These are phyloP conservation scores for Xylaria sp. DNA, from an alignment of 495 filamentous ascomycete species.

Conservation along the genomic window DNA sequence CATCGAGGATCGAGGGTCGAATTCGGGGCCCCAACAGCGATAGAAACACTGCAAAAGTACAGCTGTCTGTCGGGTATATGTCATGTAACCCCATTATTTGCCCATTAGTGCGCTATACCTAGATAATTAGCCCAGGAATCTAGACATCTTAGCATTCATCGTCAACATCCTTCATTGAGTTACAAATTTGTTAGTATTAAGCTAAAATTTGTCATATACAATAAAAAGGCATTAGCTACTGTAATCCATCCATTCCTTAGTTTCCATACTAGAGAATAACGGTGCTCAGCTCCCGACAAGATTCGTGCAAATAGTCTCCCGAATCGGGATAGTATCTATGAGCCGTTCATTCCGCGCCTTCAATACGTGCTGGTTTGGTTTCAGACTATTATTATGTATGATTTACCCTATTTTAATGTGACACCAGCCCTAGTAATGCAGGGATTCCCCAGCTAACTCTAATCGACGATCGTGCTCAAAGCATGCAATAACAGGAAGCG, in stretches of 20 bases:
- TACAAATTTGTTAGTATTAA: background rate
- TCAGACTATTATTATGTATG: background rate
- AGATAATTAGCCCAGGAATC: background rate
- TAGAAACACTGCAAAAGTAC: background rate
- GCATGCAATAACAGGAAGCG: background rate
- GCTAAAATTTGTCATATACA: background rate
- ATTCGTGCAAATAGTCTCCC: background rate
- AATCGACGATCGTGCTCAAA: background rate
- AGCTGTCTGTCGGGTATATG: background rate
- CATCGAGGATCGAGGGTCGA: conserved; percentile 10
- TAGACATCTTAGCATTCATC: background rate
- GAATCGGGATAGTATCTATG: background rate
- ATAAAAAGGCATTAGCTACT: background rate
- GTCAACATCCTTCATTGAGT: background rate
- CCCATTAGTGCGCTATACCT: background rate
- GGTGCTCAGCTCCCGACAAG: conserved; percentile 4
- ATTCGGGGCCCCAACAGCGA: background rate
- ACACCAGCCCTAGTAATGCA: background rate
- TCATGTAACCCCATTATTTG: conserved; percentile 5
- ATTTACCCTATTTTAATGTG: background rate
- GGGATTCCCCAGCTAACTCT: background rate
- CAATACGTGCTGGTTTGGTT: background rate
- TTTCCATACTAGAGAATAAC: background rate
- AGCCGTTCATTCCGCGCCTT: conserved; percentile 2
- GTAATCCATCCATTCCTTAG: background rate